Evolutionary conservation across 1,284 basidiomycete genomes (phyloP), one percentile per base, ranked within the genome.

Genomic region (Macrocybe sp.): DNA sequence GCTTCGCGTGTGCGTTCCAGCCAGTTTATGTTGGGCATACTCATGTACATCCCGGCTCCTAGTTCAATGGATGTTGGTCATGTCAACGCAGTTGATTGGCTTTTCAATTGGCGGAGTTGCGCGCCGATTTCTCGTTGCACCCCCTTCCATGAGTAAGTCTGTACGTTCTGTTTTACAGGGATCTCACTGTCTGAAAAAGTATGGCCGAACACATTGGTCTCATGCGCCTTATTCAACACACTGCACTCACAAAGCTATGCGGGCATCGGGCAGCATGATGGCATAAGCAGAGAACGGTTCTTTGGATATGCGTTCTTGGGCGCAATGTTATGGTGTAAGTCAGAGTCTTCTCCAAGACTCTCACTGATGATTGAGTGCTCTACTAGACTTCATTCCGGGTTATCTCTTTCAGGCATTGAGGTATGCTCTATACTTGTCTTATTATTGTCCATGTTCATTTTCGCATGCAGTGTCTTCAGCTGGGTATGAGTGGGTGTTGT

Each of bases 131-230:
- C 69, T 91, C 43, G 84, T 89, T 11, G 74, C 80, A 47, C 88
- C 89, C 0, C 83, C 86, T 0, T 81, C 81, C 7, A 88, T 91
- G 85, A 85, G 78, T 80, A 60, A 52, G 74, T 56, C 41, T 29
- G 6, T 9, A 29, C 10, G 32, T 40, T 45, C 32, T 43, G 9
- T 34, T 46, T 31, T 34, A 29, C n/a, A 9, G 8, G 43, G 10
- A 12, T 14, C 14, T 40, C 14, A 6, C 6, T 7, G 4, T 16
- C 39, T 49, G 41, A 36, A 41, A 16, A 49, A 81, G 78, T 91
- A 54, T 92, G 88, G 89, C 89, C 89, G 2, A 76, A 79, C 48
- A 85, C 85, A 44, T 75, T 93, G 2, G 88, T 92, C 28, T 76
- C 75, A 12, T 85, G 87, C 50, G 90, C 91, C 4, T 78, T 90